A percentile compares a stretch with the other conserved stretches of the same genome.
Conservation (phyloP, 306 rosid species). For the Quillaja saponaria region DNA sequence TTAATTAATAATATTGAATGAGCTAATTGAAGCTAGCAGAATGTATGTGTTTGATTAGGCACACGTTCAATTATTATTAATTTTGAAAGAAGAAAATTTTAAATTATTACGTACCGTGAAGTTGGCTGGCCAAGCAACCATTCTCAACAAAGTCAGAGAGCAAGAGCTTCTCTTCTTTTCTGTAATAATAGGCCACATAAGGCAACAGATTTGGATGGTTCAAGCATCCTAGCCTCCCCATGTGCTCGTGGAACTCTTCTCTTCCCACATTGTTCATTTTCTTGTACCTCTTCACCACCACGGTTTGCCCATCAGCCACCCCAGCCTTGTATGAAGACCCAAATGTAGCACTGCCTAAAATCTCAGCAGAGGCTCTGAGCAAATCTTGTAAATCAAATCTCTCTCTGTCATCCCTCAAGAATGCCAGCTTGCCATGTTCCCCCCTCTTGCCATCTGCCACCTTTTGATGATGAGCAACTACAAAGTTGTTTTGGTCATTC, state of each 20-base stretch:
- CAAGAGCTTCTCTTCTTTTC: constrained; percentile 85
- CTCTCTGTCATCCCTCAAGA: constrained; percentile 49
- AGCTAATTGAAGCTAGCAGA: too few species aligned
- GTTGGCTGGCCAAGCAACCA: constrained; percentile 78
- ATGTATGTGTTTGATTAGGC: too few species aligned
- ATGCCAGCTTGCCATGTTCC: constrained; percentile 58
- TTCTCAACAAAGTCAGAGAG: constrained; percentile 59
- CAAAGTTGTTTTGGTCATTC: constrained; percentile 22
- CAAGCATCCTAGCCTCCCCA: constrained; percentile 73
- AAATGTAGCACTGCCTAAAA: constrained; percentile 81
- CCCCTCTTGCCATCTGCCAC: constrained; percentile 35
- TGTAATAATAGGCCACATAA: constrained; percentile 68
- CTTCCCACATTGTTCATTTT: constrained; percentile 75
- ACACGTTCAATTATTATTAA: too few species aligned
- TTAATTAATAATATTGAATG: too few species aligned
- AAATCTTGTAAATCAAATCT: constrained; percentile 77
- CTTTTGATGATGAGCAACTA: constrained; percentile 16
- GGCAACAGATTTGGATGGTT: constrained; percentile 74
- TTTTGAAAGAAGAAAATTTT: too few species aligned
- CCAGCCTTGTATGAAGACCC: constrained; percentile 89
- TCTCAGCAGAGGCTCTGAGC: constrained; percentile 76
- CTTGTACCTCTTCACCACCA: constrained; percentile 89
- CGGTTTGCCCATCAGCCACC: constrained; percentile 42
- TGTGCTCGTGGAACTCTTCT: constrained; percentile 83
- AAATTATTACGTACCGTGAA: too few species aligned